Evolutionary conservation across 805 yeast species (phyloP), one percentile per base, ranked within the genome.

Genomic region (Saturnispora sekii): DNA sequence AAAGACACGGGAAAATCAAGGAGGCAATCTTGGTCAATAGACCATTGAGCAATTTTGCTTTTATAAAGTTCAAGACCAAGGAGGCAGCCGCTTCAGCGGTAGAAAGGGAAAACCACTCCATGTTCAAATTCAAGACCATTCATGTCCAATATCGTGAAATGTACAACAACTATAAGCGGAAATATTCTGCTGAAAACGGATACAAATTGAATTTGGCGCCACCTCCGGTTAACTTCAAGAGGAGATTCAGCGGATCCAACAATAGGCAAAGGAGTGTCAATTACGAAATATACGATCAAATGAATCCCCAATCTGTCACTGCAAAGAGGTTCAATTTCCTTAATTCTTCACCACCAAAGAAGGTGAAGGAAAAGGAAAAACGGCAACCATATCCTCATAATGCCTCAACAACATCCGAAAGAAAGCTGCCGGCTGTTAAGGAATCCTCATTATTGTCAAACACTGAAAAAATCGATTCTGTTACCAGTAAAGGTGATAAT

Each of bases 11-110:
- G 5, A 64, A 68, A 35, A 76, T 87, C 43, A 64, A 63, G 12
- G 78, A 75, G 38, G 66, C 75, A 16, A 70, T 78, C 38, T 68
- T 82, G 36, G 73, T 83, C 32, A 61, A 72, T 34, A 75, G 74
- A 53, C 75, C 67, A 3, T 64, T 68, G 41, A 68, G 67, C 41
- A 68, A 74, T 29, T 85, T 84, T 69, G 95, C 94, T 1, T 86
- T 87, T 55, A 74, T 87, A 48, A 75, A 75, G 47, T 87, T 67
- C 56, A 69, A 67, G 32, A 67, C 72, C 10, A 88, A 81, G 53
- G 71, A 73, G 17, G 76, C 93, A 17, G 95, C 95, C 7, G 94
- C 93, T 5, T 72, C 84, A 40, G 95, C 96, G 1, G 85, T 87
- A 44, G 94, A 86, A 60, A 71, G 79, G 49, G 93, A 84, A 57